Evolutionary conservation across 2,329 filamentous ascomycete genomes (phyloP), one percentile per base, ranked within the genome.

Genomic region (Ceratocystis eucalypticola): DNA sequence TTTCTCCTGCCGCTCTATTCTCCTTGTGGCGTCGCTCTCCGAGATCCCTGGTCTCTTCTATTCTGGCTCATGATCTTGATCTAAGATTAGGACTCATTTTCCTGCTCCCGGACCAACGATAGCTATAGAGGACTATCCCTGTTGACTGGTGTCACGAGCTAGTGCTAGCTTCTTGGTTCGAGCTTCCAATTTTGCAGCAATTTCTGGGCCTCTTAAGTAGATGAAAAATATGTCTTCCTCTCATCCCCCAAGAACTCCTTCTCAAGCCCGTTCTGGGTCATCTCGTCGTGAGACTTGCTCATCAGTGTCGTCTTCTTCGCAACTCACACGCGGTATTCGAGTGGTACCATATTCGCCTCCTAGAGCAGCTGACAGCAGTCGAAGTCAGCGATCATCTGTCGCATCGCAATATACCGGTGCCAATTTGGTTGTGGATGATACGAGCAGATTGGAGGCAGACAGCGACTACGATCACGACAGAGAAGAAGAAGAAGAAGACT

Each of bases 301-400:
- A 61, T 67, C 66, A 48, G 64, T 67, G 65, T 69, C 66, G 44
- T 61, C 59, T 45, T 61, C 48, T 44, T 67, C 65, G 78, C 70
- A 79, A 76, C 70, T 72, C 72, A 50, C 73, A 75, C 53, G 75
- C 37, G 67, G 75, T 68, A 80, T 81, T 70, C 78, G 79, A 62
- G 70, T 81, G 66, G 79, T 81, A 62, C 78, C 79, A 22, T 80
- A 80, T 69, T 77, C 78, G 25, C 79, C 79, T 57, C 77, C 78
- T 6, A 75, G 76, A 62, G 73, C 74, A 59, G 71, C 64, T 17
- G 74, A 75, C 62, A 71, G 33, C 67, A 69, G 44, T 68, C 71
- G 65, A 70, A 71, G 66, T 71, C 64, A 61, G 12, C 62, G 67
- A 28, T 68, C 64, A 45, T 68, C 67, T 15, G 45, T 66, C 22